A percentile compares a stretch with the other conserved stretches of the same genome.
phyloP scores from a whole-genome alignment of 2,329 filamentous ascomycete species.

The Geoglossum cookeanum region DNA sequence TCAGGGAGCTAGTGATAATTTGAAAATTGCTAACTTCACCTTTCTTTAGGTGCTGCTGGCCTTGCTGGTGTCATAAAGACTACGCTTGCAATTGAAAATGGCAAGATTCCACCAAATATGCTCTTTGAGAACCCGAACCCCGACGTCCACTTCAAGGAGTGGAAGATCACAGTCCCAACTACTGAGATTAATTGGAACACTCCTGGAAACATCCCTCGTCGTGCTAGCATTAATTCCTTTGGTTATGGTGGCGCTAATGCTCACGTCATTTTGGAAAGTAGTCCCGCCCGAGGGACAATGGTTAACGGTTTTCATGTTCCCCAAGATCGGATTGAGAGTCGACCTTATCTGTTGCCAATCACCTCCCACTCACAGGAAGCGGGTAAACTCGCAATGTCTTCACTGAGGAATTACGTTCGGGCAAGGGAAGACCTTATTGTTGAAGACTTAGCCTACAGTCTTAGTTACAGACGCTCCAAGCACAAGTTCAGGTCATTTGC shows the following conservation, averaged over 20 bases:
- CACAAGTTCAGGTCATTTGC: too few species aligned
- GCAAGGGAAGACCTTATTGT: too few species aligned
- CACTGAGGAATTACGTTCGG: too few species aligned
- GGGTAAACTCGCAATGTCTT: too few species aligned
- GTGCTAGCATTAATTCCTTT: conserved; percentile 17
- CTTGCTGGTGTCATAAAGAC: conserved; percentile 35
- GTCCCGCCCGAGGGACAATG: neutral
- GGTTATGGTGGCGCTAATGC: conserved; percentile 29
- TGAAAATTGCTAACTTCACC: too few species aligned
- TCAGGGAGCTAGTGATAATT: too few species aligned
- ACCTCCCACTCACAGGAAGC: too few species aligned
- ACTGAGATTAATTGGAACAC: conserved; percentile 1
- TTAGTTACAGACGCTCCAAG: too few species aligned
- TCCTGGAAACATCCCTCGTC: neutral
- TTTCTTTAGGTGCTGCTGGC: conserved; percentile 18
- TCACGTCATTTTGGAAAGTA: conserved; percentile 21
- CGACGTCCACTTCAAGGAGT: neutral
- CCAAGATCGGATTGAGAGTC: too few species aligned
- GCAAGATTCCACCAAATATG: conserved; percentile 29
- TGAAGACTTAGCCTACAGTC: too few species aligned
- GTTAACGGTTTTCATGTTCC: neutral
- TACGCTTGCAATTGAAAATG: conserved; percentile 29
- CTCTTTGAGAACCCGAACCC: conserved; percentile 27
- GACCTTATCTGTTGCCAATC: too few species aligned
- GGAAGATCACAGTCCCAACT: conserved; percentile 4